Evolutionary conservation across 331 rosid species (phyloP).

Genomic region (Malus hybrid): DNA sequence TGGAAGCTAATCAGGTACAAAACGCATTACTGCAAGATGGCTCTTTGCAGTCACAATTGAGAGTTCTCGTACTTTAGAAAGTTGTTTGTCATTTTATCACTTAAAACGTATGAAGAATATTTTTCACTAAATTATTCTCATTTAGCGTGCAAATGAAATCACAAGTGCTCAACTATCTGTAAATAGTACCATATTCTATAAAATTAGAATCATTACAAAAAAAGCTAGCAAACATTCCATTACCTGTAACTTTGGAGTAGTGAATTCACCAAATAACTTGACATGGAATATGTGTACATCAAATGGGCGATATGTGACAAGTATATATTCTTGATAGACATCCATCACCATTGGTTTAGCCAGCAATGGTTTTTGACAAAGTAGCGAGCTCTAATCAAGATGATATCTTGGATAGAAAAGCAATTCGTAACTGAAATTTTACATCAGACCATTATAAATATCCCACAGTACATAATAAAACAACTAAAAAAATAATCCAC

Average conservation of each 20-base stretch:
- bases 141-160: too few species aligned
- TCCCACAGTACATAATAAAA: background rate
- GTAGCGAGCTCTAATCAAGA: constrained; percentile 97
- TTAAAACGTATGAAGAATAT: constrained; percentile 58
- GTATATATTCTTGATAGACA: constrained; percentile 81
- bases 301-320: constrained; percentile 87
- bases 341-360: constrained; percentile 98
- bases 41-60: constrained; percentile 98
- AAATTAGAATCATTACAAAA: too few species aligned
- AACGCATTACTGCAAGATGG: constrained; percentile 99
- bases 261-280: constrained; percentile 75
- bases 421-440: constrained; percentile 71
- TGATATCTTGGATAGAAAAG: constrained; percentile 97
- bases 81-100: constrained; percentile 99
- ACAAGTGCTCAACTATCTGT: too few species aligned
- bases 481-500: background rate
- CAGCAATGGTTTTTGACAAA: constrained; percentile 75
- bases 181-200: too few species aligned
- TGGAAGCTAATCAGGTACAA: constrained; percentile 85
- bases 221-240: constrained; percentile 25
- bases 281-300: constrained; percentile 88
- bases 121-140: background rate
- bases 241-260: constrained; percentile 83
- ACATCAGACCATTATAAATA: background rate
- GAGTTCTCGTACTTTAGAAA: constrained; percentile 99